These are phyloP conservation scores for Sporisorium iseilematis-ciliati DNA, from an alignment of 1,284 basidiomycete species.

Conservation along the genomic window DNA sequence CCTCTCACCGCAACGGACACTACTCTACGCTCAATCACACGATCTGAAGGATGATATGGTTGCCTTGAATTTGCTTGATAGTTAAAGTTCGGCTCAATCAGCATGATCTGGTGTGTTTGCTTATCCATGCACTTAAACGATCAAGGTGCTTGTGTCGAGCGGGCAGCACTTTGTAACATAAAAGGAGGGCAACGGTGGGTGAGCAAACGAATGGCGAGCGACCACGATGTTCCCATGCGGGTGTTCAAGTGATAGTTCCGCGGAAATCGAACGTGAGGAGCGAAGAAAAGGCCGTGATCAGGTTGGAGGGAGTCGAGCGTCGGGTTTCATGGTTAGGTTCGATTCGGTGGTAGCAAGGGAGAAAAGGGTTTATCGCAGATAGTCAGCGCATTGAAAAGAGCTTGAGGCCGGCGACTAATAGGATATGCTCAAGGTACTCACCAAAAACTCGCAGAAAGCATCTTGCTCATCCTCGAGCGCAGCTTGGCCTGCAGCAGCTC, in stretches of 20 bases:
- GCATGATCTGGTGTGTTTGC: background rate
- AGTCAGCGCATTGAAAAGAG: conserved; percentile 3
- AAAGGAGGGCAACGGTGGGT: background rate
- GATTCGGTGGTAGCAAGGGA: background rate
- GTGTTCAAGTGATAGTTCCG: background rate
- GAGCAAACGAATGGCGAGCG: no score
- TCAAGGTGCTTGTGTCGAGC: conserved; percentile 35
- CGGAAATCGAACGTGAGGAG: background rate
- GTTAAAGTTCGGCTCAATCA: background rate
- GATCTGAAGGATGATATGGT: no score
- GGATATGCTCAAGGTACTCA: conserved; percentile 13
- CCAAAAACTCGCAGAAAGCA: conserved; percentile 61
- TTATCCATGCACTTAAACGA: conserved; percentile 1
- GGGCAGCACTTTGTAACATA: conserved; percentile 37
- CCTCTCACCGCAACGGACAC: no score
- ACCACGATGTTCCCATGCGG: background rate
- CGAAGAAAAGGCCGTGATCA: background rate
- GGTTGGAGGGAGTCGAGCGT: background rate
- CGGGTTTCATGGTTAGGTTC: background rate
- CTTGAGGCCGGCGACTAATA: background rate
- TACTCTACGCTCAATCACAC: no score
- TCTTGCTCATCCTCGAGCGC: conserved; percentile 49
- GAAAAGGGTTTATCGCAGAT: conserved; percentile 1
- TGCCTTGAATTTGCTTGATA: no score
- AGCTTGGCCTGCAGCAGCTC: conserved; percentile 30